Evolutionary conservation across 352 stramenopile genomes (phyloP).

Genomic region (Aphanomyces astaci): DNA sequence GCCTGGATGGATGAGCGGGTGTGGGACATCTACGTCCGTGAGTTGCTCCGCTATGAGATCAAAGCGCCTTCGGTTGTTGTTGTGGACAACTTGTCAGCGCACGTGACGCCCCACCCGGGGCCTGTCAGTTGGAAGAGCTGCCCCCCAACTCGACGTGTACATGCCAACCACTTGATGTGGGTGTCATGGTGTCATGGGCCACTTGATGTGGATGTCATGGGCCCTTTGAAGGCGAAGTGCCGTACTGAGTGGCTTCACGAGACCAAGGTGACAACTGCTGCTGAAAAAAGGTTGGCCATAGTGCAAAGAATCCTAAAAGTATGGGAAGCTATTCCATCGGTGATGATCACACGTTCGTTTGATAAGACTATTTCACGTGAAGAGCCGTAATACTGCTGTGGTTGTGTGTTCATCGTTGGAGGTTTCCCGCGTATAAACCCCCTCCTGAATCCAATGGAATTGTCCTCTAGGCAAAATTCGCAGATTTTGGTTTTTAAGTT

Average conservation of each 20-base stretch:
- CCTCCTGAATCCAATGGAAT: too few relatives aligned
- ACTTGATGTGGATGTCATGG: conserved; percentile 7
- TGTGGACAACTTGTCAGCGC: neutral
- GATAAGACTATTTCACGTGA: too few relatives aligned
- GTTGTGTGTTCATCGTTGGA: too few relatives aligned
- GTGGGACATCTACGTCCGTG: conserved; percentile 4
- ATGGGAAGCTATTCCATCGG: neutral
- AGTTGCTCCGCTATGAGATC: neutral
- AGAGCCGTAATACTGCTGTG: too few relatives aligned
- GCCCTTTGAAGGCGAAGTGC: neutral
- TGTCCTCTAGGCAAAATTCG: too few relatives aligned
- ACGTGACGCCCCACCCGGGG: neutral
- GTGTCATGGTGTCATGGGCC: too few relatives aligned
- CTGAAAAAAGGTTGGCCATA: neutral
- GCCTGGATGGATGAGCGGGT: neutral
- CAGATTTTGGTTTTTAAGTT: too few relatives aligned
- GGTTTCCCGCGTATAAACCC: too few relatives aligned
- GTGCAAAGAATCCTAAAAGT: neutral
- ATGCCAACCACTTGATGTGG: too few relatives aligned
- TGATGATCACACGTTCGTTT: neutral
- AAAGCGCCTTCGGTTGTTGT: neutral
- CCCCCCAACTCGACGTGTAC: neutral
- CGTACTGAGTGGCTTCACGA: neutral
- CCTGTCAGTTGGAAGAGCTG: neutral
- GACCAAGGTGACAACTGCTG: neutral